Evolutionary conservation across 2,329 filamentous ascomycete genomes (phyloP).

Genomic region (Harringtonia aguacate): DNA sequence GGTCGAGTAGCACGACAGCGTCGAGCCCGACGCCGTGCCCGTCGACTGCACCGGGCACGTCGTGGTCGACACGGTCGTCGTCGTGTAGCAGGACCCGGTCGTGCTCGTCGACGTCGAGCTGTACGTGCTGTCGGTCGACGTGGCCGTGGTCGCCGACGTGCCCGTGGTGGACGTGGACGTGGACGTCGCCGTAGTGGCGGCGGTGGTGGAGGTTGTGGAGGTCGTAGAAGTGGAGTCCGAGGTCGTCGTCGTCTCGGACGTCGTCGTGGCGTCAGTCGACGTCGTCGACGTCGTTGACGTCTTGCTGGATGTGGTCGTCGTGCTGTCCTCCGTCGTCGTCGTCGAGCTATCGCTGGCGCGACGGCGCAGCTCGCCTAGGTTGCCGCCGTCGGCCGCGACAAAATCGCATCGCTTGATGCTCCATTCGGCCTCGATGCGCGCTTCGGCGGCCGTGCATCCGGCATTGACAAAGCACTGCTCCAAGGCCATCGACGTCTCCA

Average conservation of each 20-base stretch:
- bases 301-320: background rate
- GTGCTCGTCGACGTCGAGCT: background rate
- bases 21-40: conserved; percentile 21
- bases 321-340: background rate
- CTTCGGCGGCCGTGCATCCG: conserved; percentile 24
- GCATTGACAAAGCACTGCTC: conserved; percentile 25
- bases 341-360: conserved; percentile 5
- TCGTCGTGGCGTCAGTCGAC: background rate
- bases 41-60: conserved; percentile 29
- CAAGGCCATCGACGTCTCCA: conserved; percentile 18
- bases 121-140: conserved; percentile 9
- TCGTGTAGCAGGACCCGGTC: conserved; percentile 18
- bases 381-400: background rate
- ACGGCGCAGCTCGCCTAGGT: conserved; percentile 13
- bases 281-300: background rate
- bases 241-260: conserved; percentile 4
- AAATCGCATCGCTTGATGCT: conserved; percentile 22
- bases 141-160: conserved; percentile 21
- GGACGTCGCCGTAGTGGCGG: background rate
- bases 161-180: conserved; percentile 21
- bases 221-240: conserved; percentile 4
- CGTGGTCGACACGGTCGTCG: conserved; percentile 21
- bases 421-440: conserved; percentile 22
- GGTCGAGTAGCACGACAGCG: conserved; percentile 28
- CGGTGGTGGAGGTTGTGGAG: conserved; percentile 6